Base-by-base conservation (phyloP, 2,329 filamentous ascomycete genomes). In the Colletotrichum lindemuthianum region DNA sequence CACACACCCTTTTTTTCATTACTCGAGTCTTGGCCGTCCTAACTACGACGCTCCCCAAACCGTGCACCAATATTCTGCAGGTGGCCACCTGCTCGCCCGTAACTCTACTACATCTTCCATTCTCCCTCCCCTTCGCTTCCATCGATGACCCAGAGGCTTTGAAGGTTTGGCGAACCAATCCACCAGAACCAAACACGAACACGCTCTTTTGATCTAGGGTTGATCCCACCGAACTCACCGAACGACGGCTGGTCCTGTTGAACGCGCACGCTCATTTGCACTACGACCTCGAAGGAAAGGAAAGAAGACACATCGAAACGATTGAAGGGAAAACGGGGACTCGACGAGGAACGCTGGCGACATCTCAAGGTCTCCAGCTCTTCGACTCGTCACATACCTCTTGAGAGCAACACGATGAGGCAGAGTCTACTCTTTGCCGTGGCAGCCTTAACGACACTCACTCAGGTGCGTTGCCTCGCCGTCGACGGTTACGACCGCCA, bases 181-280 rank as follows among this genome's bases (percentile, higher is more conserved):
- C 44, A 59, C 51, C 43, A 24, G 4, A 47, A 12, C 36, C 36
- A 53, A 34, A 24, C 57, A 50, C 41, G 15, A 32, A 41, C 43
- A 58, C 55, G n/a, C 49, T 66, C 56, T 45, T 54, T 59, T 51
- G 32, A 65, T 60, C 48, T 41, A 60, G 71, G 71, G 69, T 72
- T 72, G 69, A 73, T 68, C 68, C 70, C 69, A 66, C 57, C 58
- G 60, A 69, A 63, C 50, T 56, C 57, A 24, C 24, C 24, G 47
- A 63, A 39, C 68, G 67, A 73, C 72, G 71, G 71, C 71, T 71
- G 71, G 72, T 57, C 24, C 70, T 72, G 68, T 70, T 72, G 64
- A 59, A 40, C 59, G 51, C 24, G 24, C 24, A 24, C 59, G 66
- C 67, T 68, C 60, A 54, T 63, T 55, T 53, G 2, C 16, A 40